These are phyloP conservation scores for Silene vulgaris DNA, from an alignment of 179 eudicot genomes.

Conservation along the genomic window DNA sequence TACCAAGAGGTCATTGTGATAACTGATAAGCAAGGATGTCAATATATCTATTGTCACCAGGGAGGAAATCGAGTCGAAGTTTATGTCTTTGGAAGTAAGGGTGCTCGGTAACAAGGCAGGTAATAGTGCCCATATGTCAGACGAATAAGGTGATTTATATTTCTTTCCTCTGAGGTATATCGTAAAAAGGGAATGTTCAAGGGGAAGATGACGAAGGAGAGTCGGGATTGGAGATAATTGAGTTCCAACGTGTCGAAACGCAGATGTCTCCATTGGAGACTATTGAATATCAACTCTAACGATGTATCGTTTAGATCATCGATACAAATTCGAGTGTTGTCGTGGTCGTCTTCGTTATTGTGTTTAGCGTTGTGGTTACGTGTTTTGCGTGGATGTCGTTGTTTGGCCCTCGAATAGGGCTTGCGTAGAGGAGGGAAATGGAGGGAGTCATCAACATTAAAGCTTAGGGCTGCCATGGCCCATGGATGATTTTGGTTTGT, in stretches of 20 bases:
- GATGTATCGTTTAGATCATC: not conserved
- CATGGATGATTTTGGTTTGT: not conserved
- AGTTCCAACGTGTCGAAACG: not conserved
- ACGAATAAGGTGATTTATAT: no score
- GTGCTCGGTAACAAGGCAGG: not conserved
- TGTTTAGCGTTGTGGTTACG: not conserved
- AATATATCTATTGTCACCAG: no score
- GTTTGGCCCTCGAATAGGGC: not conserved
- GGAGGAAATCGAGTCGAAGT: not conserved
- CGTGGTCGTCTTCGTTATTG: not conserved
- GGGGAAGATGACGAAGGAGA: not conserved
- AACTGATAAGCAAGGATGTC: not conserved
- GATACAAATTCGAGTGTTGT: not conserved
- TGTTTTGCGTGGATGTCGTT: not conserved
- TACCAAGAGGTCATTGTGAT: constrained; percentile 2
- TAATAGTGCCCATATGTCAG: no score
- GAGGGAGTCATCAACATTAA: not conserved
- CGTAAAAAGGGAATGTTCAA: not conserved
- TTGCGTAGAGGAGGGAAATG: not conserved
- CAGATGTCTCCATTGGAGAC: not conserved
- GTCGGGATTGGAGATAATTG: not conserved
- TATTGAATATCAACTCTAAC: not conserved
- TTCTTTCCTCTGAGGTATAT: not conserved
- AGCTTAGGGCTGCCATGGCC: not conserved
- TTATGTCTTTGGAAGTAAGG: constrained; percentile 10